Conservation (phyloP, 208 protist species). For the Hexamita inflata region DNA sequence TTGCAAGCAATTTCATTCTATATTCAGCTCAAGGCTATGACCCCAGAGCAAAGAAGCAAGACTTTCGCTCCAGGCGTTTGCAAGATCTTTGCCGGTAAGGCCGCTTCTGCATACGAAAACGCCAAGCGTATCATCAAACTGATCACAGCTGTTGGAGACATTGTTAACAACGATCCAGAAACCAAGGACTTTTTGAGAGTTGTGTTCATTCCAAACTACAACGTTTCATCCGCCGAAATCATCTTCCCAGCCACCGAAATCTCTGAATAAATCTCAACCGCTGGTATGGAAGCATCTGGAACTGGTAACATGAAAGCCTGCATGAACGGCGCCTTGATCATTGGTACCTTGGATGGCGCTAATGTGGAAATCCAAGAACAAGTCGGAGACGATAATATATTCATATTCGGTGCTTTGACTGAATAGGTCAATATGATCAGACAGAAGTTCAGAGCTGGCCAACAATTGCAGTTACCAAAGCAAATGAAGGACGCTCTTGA, state of each 20-base stretch:
- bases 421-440: constrained; percentile 44
- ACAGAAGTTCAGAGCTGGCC: constrained; percentile 20
- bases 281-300: constrained; percentile 54
- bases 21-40: constrained; percentile 48
- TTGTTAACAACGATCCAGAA: constrained; percentile 57
- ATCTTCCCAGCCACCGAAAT: constrained; percentile 65
- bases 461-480: constrained; percentile 13
- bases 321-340: constrained; percentile 61
- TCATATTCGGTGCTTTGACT: constrained; percentile 55
- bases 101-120: constrained; percentile 59
- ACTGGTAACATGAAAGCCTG: constrained; percentile 69
- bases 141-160: constrained; percentile 58
- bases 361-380: constrained; percentile 65
- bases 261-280: constrained; percentile 65
- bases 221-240: constrained; percentile 60
- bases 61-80: constrained; percentile 40
- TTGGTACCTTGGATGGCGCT: constrained; percentile 67
- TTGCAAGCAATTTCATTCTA: constrained; percentile 55
- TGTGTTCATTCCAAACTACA: constrained; percentile 68
- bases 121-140: constrained; percentile 68
- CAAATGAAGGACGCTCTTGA: constrained; percentile 44
- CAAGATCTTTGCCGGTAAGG: constrained; percentile 63
- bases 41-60: constrained; percentile 27
- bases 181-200: constrained; percentile 55
- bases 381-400: constrained; percentile 61